These are phyloP conservation scores for Xeromyces bisporus DNA, from an alignment of 495 filamentous ascomycete species.

Conservation along the genomic window DNA sequence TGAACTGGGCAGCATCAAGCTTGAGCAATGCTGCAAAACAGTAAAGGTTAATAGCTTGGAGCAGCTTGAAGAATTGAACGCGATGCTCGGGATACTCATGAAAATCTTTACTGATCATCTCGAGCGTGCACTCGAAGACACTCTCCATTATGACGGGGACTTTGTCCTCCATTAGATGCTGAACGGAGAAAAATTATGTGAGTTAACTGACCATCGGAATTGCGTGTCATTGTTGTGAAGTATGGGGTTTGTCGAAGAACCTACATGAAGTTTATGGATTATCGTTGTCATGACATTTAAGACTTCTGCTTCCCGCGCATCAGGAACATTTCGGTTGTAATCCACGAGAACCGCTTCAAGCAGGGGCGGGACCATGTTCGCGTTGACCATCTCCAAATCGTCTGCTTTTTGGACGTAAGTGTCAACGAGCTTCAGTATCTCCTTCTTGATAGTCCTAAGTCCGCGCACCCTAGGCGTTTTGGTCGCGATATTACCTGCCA, in stretches of 20 bases:
- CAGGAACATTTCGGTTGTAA: slow-evolving; percentile 92
- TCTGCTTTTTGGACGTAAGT: slow-evolving; percentile 96
- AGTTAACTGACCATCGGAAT: slow-evolving; percentile 13
- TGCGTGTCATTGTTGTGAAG: background rate
- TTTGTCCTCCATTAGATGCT: slow-evolving; percentile 93
- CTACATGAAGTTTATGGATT: slow-evolving; percentile 85
- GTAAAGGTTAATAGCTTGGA: slow-evolving; percentile 87
- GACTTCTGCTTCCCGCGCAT: slow-evolving; percentile 91
- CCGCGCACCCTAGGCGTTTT: slow-evolving; percentile 94
- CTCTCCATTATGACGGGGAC: slow-evolving; percentile 95
- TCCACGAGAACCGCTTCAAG: slow-evolving; percentile 87
- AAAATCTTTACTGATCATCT: slow-evolving; percentile 99
- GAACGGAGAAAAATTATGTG: slow-evolving; percentile 6
- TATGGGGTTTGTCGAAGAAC: slow-evolving; percentile 17
- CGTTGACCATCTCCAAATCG: slow-evolving; percentile 79
- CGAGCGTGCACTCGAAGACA: slow-evolving; percentile 93
- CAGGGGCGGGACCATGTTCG: slow-evolving; percentile 90
- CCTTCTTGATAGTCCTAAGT: slow-evolving; percentile 95
- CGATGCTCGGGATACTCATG: slow-evolving; percentile 97
- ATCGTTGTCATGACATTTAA: slow-evolving; percentile 96
- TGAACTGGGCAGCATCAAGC: slow-evolving; percentile 89
- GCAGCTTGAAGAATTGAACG: slow-evolving; percentile 93
- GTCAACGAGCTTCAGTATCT: slow-evolving; percentile 96
- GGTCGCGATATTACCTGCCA: slow-evolving; percentile 71
- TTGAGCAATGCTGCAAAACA: slow-evolving; percentile 92